phyloP scores from a whole-genome alignment of 306 rosid genomes.

The Arachis stenosperma region DNA sequence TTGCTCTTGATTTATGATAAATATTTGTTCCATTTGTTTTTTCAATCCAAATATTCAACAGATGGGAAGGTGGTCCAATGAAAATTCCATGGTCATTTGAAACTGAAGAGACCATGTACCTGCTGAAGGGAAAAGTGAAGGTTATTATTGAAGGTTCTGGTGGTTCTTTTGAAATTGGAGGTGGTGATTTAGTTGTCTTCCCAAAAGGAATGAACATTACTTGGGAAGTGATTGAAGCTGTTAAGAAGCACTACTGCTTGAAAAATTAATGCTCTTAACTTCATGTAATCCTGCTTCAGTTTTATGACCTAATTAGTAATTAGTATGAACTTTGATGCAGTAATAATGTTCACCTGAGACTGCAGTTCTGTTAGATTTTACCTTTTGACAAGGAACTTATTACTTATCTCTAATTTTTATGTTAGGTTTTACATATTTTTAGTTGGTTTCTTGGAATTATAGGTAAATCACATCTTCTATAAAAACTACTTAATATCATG shows the following conservation, averaged over 20 bases:
- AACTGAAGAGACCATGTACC: slow-evolving; percentile 55
- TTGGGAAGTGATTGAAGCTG: slow-evolving; percentile 59
- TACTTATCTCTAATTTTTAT: not conserved
- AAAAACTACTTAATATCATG: too few relatives aligned
- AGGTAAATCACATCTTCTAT: too few relatives aligned
- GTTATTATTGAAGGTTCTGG: slow-evolving; percentile 49
- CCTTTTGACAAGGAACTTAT: slow-evolving; percentile 27
- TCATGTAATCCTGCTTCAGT: not conserved
- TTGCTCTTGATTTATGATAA: not conserved
- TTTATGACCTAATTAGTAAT: slow-evolving; percentile 23
- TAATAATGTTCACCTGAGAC: slow-evolving; percentile 5
- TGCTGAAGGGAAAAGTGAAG: slow-evolving; percentile 58
- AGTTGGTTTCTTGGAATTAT: slow-evolving; percentile 2
- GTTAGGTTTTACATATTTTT: slow-evolving; percentile 16
- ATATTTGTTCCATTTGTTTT: slow-evolving; percentile 10
- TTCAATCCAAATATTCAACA: slow-evolving; percentile 33
- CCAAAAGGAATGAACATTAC: slow-evolving; percentile 66
- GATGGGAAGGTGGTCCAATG: slow-evolving; percentile 55
- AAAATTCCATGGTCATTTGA: slow-evolving; percentile 57
- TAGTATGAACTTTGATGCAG: slow-evolving; percentile 40
- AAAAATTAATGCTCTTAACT: slow-evolving; percentile 33
- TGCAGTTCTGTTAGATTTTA: slow-evolving; percentile 6
- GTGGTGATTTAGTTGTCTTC: slow-evolving; percentile 59
- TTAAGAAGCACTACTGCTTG: slow-evolving; percentile 56
- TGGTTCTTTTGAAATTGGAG: slow-evolving; percentile 56